Evolutionary conservation across 768 basidiomycete species (phyloP), one percentile per base, ranked within the genome.

Genomic region (Kwoniella botswanensis): DNA sequence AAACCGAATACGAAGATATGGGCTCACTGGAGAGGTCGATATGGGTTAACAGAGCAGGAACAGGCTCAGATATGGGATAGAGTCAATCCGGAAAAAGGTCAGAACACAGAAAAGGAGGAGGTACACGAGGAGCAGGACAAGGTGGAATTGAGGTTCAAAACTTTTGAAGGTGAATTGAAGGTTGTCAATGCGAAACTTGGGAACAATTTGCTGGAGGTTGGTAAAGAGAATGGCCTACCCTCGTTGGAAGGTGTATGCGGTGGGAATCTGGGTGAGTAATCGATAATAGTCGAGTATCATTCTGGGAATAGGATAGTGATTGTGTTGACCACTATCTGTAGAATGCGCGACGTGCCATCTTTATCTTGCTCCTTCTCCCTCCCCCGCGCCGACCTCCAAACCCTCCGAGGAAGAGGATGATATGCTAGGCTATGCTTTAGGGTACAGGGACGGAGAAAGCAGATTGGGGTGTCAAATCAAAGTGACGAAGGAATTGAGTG

Each of bases 1-100:
- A 58, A 24, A 35, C 13, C 15, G 4, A 66, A 81, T 10, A 87
- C 88, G 4, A 74, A 87, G 18, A 82, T 86, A 53, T 86, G 85
- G 57, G 71, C 77, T 0, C 87, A 89, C 77, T 92, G 90, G 91
- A 86, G 92, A 68, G 91, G 92, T 12, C 85, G 90, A 42, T 91
- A 90, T 87, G 91, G 91, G 0, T 77, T 90, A 22, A 84, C 84
- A 43, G 89, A 88, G 75, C 87, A 86, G 13, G 87, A 89, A 61
- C 90, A 91, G 76, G 71, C 61, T 35, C 54, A 72, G 17, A 6
- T 79, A 29, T 81, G 79, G 79, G 35, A 50, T 0, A 35, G n/a
- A 13, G 53, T 74, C 4, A 42, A 72, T 41, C 65, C 70, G 12
- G 21, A 21, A 11, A 60, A 59, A 7, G 29, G 5, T 24, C 42